Evolutionary conservation across 495 filamentous ascomycete species (phyloP).

Genomic region (Hypoxylon intermedium): DNA sequence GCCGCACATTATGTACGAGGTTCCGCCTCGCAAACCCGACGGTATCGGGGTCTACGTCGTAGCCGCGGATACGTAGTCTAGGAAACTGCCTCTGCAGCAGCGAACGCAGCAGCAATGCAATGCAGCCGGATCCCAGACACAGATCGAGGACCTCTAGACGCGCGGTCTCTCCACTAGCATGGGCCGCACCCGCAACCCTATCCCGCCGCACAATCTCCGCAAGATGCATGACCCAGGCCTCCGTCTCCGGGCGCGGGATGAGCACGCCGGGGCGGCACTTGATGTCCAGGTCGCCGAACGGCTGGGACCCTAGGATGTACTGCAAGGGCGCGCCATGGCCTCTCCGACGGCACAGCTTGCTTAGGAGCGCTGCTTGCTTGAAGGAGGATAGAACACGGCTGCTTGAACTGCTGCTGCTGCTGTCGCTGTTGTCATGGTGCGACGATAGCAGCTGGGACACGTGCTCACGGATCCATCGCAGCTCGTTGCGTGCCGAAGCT

Average conservation of each 20-base stretch:
- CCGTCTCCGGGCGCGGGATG: constrained; percentile 85
- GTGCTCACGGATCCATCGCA: constrained; percentile 84
- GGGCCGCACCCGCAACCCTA: background rate
- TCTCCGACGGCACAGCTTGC: constrained; percentile 63
- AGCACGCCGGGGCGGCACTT: constrained; percentile 75
- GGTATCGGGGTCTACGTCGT: constrained; percentile 69
- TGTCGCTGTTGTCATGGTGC: too few relatives aligned
- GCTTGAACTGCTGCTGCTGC: background rate
- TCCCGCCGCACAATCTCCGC: constrained; percentile 51
- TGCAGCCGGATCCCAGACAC: constrained; percentile 91
- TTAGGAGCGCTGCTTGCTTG: constrained; percentile 4
- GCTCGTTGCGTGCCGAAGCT: constrained; percentile 72
- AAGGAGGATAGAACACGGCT: background rate
- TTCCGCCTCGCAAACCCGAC: constrained; percentile 69
- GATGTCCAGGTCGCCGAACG: constrained; percentile 86
- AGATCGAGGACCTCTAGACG: constrained; percentile 75
- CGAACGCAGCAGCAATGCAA: constrained; percentile 73
- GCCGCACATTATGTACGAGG: constrained; percentile 57
- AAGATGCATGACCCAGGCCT: constrained; percentile 68
- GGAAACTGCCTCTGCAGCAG: constrained; percentile 51
- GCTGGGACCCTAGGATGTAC: constrained; percentile 88
- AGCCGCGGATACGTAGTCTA: constrained; percentile 47
- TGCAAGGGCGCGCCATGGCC: constrained; percentile 77
- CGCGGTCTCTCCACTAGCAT: background rate
- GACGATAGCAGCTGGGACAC: constrained; percentile 38